Percentiles rank a stretch among this genome's conserved stretches.
Evolutionary conservation across 257 asterid genomes (phyloP).

Genomic region (Nicotiana otophora): DNA sequence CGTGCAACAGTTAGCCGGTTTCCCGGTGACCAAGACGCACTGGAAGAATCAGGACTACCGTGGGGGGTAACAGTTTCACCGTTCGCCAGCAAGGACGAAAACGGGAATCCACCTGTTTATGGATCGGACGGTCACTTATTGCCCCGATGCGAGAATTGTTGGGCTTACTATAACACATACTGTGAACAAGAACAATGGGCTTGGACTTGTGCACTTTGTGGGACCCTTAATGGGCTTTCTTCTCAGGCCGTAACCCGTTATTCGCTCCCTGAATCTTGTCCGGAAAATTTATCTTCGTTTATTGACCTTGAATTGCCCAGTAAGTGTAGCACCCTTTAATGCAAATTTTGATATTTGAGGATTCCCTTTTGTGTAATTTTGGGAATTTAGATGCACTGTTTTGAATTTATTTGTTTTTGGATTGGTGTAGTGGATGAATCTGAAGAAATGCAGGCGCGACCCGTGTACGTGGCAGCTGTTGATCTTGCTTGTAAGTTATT

Average conservation of each 20-base stretch:
- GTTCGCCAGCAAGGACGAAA: constrained; percentile 84
- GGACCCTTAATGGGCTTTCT: constrained; percentile 80
- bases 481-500: constrained; percentile 79
- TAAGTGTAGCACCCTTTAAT: constrained; percentile 15
- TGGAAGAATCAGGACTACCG: constrained; percentile 72
- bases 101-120: constrained; percentile 68
- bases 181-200: constrained; percentile 99
- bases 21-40: constrained; percentile 59
- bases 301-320: constrained; percentile 85
- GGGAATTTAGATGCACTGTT: neutral
- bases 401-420: constrained; percentile 10
- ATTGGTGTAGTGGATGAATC: constrained; percentile 66
- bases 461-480: constrained; percentile 92
- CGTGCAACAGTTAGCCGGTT: constrained; percentile 72
- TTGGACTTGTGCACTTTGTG: constrained; percentile 88
- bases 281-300: constrained; percentile 78
- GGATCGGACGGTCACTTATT: constrained; percentile 80
- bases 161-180: constrained; percentile 84
- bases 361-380: neutral
- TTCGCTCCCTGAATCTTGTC: constrained; percentile 68
- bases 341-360: neutral
- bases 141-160: constrained; percentile 96
- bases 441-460: constrained; percentile 80
- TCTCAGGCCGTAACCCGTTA: constrained; percentile 59
- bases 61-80: constrained; percentile 91